Conservation (phyloP, 2,329 filamentous ascomycete genomes). For the Exophiala spinifera region DNA sequence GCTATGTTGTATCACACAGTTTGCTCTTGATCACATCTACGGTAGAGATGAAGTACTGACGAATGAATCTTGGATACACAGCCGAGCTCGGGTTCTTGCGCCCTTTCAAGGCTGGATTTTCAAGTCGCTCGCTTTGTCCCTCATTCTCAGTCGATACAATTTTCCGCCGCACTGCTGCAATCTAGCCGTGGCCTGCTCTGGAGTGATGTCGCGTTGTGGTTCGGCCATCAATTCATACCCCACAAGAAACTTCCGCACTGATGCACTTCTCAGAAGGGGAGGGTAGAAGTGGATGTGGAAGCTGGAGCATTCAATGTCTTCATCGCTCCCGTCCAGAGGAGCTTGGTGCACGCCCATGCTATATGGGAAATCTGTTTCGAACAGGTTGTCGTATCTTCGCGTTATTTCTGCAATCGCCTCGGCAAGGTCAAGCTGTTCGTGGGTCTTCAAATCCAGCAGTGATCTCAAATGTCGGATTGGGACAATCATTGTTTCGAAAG, state of each 20-base stretch:
- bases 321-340: constrained; percentile 73
- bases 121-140: constrained; percentile 11
- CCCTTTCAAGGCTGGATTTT: constrained; percentile 16
- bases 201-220: constrained; percentile 96
- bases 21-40: too few relatives aligned
- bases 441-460: constrained; percentile 72
- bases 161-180: constrained; percentile 74
- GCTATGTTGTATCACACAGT: too few relatives aligned
- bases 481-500: constrained; percentile 89
- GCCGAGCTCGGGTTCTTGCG: too few relatives aligned
- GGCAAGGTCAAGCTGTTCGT: constrained; percentile 71
- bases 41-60: too few relatives aligned
- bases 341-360: constrained; percentile 97
- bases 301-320: constrained; percentile 83
- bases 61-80: too few relatives aligned
- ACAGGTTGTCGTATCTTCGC: constrained; percentile 90
- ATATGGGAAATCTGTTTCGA: constrained; percentile 95
- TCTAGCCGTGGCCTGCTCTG: constrained; percentile 83
- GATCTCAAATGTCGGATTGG: constrained; percentile 79
- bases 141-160: constrained; percentile 75
- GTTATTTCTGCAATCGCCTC: constrained; percentile 85
- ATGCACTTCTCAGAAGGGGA: constrained; percentile 84
- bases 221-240: constrained; percentile 96
- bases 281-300: constrained; percentile 99
- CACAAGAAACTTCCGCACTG: constrained; percentile 92